phyloP scores from a whole-genome alignment of 1,284 basidiomycete species.

The Paramarasmius palmivorus region DNA sequence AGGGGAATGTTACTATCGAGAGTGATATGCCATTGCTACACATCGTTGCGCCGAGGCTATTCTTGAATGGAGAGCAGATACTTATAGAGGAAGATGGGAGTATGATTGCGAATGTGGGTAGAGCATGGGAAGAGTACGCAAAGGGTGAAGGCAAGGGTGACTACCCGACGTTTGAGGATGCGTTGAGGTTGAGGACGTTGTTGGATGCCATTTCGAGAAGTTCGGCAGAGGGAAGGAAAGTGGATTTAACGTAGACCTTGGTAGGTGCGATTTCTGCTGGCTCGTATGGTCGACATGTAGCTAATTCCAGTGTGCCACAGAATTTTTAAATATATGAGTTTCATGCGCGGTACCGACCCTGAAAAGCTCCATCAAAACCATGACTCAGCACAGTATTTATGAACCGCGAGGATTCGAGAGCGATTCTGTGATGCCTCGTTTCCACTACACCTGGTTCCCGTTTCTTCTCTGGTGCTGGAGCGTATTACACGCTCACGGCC shows the following conservation, averaged over 20 bases:
- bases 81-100: constrained; percentile 15
- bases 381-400: too few species aligned
- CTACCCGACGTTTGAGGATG: constrained; percentile 35
- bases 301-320: too few species aligned
- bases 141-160: constrained; percentile 20
- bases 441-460: too few species aligned
- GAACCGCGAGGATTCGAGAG: too few species aligned
- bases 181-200: constrained; percentile 27
- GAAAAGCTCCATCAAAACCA: too few species aligned
- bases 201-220: constrained; percentile 33
- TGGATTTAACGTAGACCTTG: neutral
- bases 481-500: too few species aligned
- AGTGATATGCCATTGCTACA: constrained; percentile 17
- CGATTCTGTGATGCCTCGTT: too few species aligned
- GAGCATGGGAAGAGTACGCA: constrained; percentile 29
- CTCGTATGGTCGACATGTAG: too few species aligned
- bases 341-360: too few species aligned
- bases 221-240: constrained; percentile 24
- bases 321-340: too few species aligned
- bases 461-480: too few species aligned
- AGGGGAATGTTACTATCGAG: constrained; percentile 29
- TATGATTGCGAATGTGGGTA: constrained; percentile 14
- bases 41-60: constrained; percentile 24
- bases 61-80: constrained; percentile 25
- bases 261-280: too few species aligned